Conservation (phyloP, 164 flowering plant species). For the Sextonia rubra region DNA sequence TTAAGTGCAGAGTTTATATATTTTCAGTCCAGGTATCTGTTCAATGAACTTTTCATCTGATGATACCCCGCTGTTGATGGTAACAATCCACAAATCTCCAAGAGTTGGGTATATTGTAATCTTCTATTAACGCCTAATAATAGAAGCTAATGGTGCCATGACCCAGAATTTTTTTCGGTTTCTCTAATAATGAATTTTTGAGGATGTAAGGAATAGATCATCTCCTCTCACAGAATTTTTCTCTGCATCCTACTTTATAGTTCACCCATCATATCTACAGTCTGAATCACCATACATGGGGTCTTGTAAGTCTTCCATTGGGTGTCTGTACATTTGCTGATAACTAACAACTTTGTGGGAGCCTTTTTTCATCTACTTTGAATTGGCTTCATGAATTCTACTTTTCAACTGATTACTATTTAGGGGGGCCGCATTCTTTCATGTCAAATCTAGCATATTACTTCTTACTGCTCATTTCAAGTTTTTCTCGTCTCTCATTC, state of each 20-base stretch:
- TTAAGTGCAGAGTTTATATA: not conserved
- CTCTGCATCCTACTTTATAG: not conserved
- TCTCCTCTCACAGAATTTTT: not conserved
- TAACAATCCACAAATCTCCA: not conserved
- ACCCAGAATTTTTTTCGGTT: too few species aligned
- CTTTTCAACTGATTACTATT: too few species aligned
- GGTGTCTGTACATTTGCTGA: not conserved
- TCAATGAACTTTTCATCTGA: not conserved
- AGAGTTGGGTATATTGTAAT: not conserved
- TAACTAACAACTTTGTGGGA: not conserved
- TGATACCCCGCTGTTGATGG: not conserved
- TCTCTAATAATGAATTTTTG: too few species aligned
- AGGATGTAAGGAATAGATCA: not conserved
- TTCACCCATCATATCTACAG: not conserved
- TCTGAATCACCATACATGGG: not conserved
- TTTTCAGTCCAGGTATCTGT: too few species aligned
- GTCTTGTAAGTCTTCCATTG: not conserved
- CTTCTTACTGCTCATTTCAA: too few species aligned
- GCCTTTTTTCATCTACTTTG: too few species aligned
- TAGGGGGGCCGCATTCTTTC: too few species aligned
- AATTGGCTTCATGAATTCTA: too few species aligned
- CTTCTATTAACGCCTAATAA: not conserved
- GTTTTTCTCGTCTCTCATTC: too few species aligned
- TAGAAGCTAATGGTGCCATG: not conserved
- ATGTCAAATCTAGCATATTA: too few species aligned